phyloP scores from a whole-genome alignment of 2,329 filamentous ascomycete genomes.

The Cladosporium sp. region DNA sequence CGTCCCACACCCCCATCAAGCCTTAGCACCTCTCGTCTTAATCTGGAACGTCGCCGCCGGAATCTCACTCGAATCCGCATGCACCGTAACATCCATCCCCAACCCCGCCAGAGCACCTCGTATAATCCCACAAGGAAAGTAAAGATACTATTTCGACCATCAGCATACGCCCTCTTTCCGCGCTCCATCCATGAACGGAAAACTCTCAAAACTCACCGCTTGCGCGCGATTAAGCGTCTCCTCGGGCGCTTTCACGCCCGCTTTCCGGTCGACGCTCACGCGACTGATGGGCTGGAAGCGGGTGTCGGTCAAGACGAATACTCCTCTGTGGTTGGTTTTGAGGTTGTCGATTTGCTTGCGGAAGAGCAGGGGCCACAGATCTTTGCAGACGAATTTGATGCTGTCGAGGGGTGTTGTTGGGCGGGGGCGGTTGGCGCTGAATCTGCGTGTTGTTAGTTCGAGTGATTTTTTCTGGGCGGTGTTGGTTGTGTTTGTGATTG shows the following conservation, averaged over 20 bases:
- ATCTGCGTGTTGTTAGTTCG: slow-evolving; percentile 47
- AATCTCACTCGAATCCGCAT: slow-evolving; percentile 82
- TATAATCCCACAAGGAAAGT: slow-evolving; percentile 91
- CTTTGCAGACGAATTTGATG: slow-evolving; percentile 98
- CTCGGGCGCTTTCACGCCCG: slow-evolving; percentile 28
- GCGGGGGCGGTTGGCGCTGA: slow-evolving; percentile 76
- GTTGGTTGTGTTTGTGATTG: background rate
- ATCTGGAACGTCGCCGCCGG: slow-evolving; percentile 94
- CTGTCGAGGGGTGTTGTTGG: slow-evolving; percentile 90
- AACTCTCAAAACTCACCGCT: slow-evolving; percentile 55
- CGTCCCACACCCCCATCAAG: slow-evolving; percentile 39
- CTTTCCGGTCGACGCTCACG: slow-evolving; percentile 69
- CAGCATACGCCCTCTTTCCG: background rate
- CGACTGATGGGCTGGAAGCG: slow-evolving; percentile 80
- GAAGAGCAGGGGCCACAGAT: slow-evolving; percentile 91
- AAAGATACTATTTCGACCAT: slow-evolving; percentile 64
- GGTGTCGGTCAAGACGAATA: slow-evolving; percentile 94
- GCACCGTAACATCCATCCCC: slow-evolving; percentile 85
- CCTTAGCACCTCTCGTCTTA: slow-evolving; percentile 69
- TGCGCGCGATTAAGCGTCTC: slow-evolving; percentile 65
- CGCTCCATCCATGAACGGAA: too few relatives aligned
- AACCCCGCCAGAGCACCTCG: slow-evolving; percentile 86
- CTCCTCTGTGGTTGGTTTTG: slow-evolving; percentile 94
- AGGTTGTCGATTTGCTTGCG: slow-evolving; percentile 97
- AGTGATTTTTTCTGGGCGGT: background rate